Evolutionary conservation across 148 eudicot genomes (phyloP).

Genomic region (Fagopyrum tataricum): DNA sequence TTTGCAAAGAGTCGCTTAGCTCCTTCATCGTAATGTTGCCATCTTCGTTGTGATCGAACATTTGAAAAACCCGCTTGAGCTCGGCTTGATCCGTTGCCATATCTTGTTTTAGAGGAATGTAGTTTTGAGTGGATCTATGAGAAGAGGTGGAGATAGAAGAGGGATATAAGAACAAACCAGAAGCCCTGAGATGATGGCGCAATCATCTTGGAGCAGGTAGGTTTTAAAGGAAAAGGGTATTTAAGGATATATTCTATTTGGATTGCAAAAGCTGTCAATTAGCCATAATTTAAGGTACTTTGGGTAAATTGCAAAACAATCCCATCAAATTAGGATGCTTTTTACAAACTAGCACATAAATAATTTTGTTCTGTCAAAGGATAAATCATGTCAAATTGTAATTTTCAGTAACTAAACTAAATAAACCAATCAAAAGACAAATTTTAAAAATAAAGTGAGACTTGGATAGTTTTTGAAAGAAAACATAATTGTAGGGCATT

Average conservation of each 20-base stretch:
- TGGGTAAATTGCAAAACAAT: too few relatives aligned
- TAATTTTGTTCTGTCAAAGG: too few relatives aligned
- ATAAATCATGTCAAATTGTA: too few relatives aligned
- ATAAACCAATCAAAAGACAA: too few relatives aligned
- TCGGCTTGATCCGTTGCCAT: constrained; percentile 39
- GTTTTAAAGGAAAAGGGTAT: neutral
- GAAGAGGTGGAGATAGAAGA: neutral
- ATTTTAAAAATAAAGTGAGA: too few relatives aligned
- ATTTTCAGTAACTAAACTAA: too few relatives aligned
- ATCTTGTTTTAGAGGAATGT: neutral
- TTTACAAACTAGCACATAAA: too few relatives aligned
- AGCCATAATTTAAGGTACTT: neutral
- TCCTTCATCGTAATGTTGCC: constrained; percentile 52
- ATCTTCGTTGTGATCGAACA: constrained; percentile 64
- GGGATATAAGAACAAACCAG: neutral
- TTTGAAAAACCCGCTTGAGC: constrained; percentile 46
- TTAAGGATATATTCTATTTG: neutral
- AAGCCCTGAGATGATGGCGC: neutral
- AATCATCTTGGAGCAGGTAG: neutral
- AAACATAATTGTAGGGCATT: too few relatives aligned
- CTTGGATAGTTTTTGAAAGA: neutral
- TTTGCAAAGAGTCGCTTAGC: constrained; percentile 36
- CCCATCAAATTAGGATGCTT: too few relatives aligned
- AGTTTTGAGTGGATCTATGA: neutral
- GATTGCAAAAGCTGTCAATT: neutral